phyloP scores from a whole-genome alignment of 176 grass and related monocot genomes.

The Hordeum marinum region DNA sequence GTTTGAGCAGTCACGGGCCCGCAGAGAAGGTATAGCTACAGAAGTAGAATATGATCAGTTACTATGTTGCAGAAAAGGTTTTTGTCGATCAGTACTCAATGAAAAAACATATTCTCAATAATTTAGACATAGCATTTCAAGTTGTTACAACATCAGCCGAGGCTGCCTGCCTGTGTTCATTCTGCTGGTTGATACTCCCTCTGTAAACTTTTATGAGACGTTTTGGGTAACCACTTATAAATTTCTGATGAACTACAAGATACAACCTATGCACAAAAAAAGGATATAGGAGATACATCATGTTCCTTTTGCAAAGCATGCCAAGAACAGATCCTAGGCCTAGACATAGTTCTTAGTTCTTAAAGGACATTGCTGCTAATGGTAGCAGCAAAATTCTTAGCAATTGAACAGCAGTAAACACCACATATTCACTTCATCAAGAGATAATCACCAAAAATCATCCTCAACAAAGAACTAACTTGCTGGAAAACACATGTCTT shows the following conservation, averaged over 20 bases:
- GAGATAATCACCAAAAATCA: background rate
- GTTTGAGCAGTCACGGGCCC: constrained; percentile 88
- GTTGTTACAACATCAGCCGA: background rate
- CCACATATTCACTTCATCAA: background rate
- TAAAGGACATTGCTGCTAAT: background rate
- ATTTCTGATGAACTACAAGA: background rate
- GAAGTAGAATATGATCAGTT: constrained; percentile 2
- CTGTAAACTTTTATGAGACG: too few species aligned
- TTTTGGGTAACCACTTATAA: background rate
- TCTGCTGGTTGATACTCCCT: background rate
- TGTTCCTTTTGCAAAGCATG: background rate
- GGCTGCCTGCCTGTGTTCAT: background rate
- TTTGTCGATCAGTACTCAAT: background rate
- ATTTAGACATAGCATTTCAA: too few species aligned
- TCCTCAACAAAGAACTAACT: background rate
- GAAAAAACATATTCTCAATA: background rate
- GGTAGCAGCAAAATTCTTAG: background rate
- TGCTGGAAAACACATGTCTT: constrained; percentile 6
- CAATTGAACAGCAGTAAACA: background rate
- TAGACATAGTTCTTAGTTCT: background rate
- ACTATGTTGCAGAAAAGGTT: background rate
- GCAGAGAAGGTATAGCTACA: constrained; percentile 92
- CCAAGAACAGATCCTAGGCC: background rate
- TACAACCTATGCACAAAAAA: background rate
- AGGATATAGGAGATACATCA: background rate